These are phyloP conservation scores for Alternaria brassicae DNA, from an alignment of 2,329 filamentous ascomycete genomes.

Conservation along the genomic window DNA sequence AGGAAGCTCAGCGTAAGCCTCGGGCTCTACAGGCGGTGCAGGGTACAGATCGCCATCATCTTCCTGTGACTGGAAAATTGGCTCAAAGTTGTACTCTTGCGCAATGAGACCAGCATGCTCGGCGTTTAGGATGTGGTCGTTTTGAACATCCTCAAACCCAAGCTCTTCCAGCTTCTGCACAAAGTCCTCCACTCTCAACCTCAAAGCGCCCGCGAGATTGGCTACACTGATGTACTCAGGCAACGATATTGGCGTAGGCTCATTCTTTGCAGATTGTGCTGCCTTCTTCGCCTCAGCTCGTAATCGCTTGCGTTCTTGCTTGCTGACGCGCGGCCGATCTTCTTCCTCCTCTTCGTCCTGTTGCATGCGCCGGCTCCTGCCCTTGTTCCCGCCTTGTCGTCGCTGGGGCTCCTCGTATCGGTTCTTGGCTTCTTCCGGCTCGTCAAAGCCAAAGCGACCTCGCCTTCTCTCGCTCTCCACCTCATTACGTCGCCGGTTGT, in stretches of 20 bases:
- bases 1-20: slow-evolving; percentile 73
- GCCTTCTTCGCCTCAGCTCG: slow-evolving; percentile 47
- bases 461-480: slow-evolving; percentile 32
- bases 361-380: slow-evolving; percentile 30
- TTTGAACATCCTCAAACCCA: slow-evolving; percentile 87
- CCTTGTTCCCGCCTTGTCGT: slow-evolving; percentile 26
- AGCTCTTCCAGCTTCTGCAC: slow-evolving; percentile 78
- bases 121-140: slow-evolving; percentile 85
- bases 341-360: slow-evolving; percentile 37
- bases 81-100: slow-evolving; percentile 91
- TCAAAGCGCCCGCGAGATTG: slow-evolving; percentile 78
- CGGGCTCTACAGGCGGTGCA: slow-evolving; percentile 52
- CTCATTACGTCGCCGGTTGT: slow-evolving; percentile 26
- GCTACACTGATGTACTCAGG: slow-evolving; percentile 93
- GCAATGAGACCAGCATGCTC: slow-evolving; percentile 91
- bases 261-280: slow-evolving; percentile 36
- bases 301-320: slow-evolving; percentile 42
- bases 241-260: slow-evolving; percentile 66
- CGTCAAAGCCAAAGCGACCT: slow-evolving; percentile 36
- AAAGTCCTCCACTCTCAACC: slow-evolving; percentile 74
- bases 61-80: slow-evolving; percentile 71
- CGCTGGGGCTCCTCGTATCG: slow-evolving; percentile 43
- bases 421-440: slow-evolving; percentile 30
- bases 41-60: slow-evolving; percentile 76
- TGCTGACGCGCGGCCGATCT: slow-evolving; percentile 27